Evolutionary conservation across 257 asterid genomes (phyloP), one percentile per base, ranked within the genome.

Genomic region (Nicotiana sylvestris): DNA sequence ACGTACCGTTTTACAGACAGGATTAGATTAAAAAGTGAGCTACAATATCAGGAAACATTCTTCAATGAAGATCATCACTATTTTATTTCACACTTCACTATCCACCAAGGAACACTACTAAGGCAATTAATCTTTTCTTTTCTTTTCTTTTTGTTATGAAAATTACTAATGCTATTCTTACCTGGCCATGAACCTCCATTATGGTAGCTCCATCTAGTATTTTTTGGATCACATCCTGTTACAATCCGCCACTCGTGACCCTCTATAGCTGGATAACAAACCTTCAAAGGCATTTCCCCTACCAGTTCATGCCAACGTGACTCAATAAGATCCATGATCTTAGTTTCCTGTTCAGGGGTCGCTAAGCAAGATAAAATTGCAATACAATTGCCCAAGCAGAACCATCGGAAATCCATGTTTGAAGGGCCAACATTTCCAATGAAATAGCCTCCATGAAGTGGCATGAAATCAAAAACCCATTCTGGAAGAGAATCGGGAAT

Each of bases 101-200:
- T 57, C 62, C 62, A 57, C 21, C 9, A 5, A 57, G 62, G 62
- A 56, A 55, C 60, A 55, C 60, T 55, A 55, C 6, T 55, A 55
- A 55, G 4, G 6, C 21, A 4, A 55, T 55, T 13, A 7, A 37
- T 33, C 61, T 37, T 37, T 37, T 37, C 43, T 37, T 37, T 37
- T 37, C 46, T 37, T 37, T 37, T 37, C 43, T 37, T 37, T 37
- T 37, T 37, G 46, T 37, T 9, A 37, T 37, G 46, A 37, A 39
- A 39, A 39, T 7, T 6, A 39, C 49, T 11, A 51, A 51, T 51
- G 57, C 57, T 11, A 51, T 12, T 3, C 4, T 29, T 83, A 86
- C 92, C 91, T 77, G 92, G 92, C 92, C 92, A 90, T 21, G 92
- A 88, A 66, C 92, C 92, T 12, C 89, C 92, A 65, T 90, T 90